Evolutionary conservation across 495 filamentous ascomycete species (phyloP).

Genomic region (Penicillium pancosmium): DNA sequence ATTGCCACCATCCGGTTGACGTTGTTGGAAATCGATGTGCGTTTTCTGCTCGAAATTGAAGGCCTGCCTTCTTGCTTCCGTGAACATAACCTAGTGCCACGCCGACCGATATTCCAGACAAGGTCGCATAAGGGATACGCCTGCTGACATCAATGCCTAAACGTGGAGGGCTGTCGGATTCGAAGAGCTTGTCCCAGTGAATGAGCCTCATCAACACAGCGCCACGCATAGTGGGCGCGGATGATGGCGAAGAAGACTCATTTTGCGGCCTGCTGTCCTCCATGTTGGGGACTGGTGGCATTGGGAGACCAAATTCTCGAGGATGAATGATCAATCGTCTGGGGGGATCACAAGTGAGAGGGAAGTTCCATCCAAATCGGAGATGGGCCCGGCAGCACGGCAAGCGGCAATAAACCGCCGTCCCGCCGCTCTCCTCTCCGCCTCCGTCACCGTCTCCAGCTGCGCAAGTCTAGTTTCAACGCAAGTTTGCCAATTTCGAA

Average conservation of each 20-base stretch:
- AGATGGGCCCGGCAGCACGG: not conserved
- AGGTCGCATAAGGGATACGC: conserved; percentile 64
- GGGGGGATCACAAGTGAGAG: not conserved
- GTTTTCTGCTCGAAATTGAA: conserved; percentile 92
- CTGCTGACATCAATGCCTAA: conserved; percentile 64
- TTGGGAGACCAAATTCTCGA: not conserved
- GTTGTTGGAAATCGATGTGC: conserved; percentile 83
- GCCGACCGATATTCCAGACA: conserved; percentile 65
- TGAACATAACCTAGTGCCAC: conserved; percentile 69
- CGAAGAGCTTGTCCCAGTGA: conserved; percentile 47
- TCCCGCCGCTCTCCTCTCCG: conserved; percentile 20
- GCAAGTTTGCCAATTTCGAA: not conserved
- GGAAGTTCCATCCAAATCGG: not conserved
- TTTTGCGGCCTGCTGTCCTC: conserved; percentile 23
- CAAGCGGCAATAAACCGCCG: conserved; percentile 7
- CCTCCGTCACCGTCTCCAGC: conserved; percentile 15
- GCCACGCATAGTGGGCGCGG: not conserved
- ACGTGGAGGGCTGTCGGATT: conserved; percentile 52
- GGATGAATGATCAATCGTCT: not conserved
- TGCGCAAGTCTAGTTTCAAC: not conserved
- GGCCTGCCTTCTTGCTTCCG: conserved; percentile 69
- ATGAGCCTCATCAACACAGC: conserved; percentile 30
- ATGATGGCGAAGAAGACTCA: conserved; percentile 1
- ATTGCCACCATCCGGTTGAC: conserved; percentile 91
- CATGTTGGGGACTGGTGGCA: conserved; percentile 26